Evolutionary conservation across 768 basidiomycete genomes (phyloP).

Genomic region (Steccherinum ochraceum): DNA sequence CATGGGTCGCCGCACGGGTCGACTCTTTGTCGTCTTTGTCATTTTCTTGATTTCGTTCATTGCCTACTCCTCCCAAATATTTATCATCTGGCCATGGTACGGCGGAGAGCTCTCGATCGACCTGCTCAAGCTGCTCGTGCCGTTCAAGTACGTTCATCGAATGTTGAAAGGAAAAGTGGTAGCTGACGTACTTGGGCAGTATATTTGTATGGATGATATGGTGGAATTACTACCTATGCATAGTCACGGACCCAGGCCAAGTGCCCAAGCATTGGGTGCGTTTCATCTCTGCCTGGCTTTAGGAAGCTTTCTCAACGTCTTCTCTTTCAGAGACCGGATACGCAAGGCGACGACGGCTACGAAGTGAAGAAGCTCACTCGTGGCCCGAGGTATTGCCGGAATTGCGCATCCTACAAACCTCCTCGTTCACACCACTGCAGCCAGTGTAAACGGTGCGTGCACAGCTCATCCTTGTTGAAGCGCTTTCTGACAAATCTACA

Average conservation of each 20-base stretch:
- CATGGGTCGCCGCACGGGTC: slow-evolving; percentile 47
- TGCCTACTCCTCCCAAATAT: slow-evolving; percentile 82
- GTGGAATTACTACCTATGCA: slow-evolving; percentile 86
- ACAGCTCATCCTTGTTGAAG: neutral
- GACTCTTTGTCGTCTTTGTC: slow-evolving; percentile 62
- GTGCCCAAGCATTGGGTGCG: slow-evolving; percentile 79
- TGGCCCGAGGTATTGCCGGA: slow-evolving; percentile 77
- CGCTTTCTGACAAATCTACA: neutral
- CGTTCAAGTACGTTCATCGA: slow-evolving; percentile 77
- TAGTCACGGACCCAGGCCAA: slow-evolving; percentile 76
- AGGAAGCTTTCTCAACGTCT: neutral
- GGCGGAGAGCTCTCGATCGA: slow-evolving; percentile 67
- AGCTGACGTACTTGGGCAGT: slow-evolving; percentile 34
- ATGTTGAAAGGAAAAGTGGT: neutral
- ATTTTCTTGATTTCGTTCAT: slow-evolving; percentile 79
- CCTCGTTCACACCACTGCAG: slow-evolving; percentile 91
- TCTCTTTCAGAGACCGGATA: slow-evolving; percentile 62
- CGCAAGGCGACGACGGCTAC: slow-evolving; percentile 56
- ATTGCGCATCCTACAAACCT: slow-evolving; percentile 81
- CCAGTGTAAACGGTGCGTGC: slow-evolving; percentile 69
- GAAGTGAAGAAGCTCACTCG: slow-evolving; percentile 91
- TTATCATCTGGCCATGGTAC: slow-evolving; percentile 92
- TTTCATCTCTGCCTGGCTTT: neutral
- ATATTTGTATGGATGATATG: slow-evolving; percentile 68
- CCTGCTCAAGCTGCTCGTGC: slow-evolving; percentile 67